A percentile compares a stretch with the other conserved stretches of the same genome.
phyloP scores from a whole-genome alignment of 1,139 yeast species.

The Kodamaea suecica region DNA sequence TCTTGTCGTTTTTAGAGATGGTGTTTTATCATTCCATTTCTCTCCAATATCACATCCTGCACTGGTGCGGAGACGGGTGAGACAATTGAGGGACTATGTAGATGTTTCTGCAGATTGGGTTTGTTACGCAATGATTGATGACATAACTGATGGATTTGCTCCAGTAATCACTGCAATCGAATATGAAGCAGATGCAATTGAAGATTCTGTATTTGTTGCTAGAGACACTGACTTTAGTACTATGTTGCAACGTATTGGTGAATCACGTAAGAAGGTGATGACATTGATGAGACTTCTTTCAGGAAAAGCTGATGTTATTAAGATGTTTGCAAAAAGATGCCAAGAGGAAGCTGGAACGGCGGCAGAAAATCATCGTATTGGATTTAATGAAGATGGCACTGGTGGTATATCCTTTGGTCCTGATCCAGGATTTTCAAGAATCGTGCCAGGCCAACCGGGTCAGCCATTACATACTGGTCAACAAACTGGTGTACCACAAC shows the following conservation, averaged over 20 bases:
- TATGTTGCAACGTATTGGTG: constrained; percentile 82
- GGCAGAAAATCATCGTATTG: constrained; percentile 9
- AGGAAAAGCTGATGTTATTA: constrained; percentile 95
- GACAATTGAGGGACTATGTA: constrained; percentile 85
- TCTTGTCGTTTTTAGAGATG: constrained; percentile 81
- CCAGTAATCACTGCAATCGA: constrained; percentile 86
- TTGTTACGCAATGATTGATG: constrained; percentile 90
- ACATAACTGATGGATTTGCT: constrained; percentile 89
- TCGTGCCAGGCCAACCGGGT: background rate
- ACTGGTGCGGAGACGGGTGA: constrained; percentile 85
- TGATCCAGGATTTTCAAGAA: constrained; percentile 17
- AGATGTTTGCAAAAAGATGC: constrained; percentile 95
- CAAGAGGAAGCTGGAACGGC: constrained; percentile 54
- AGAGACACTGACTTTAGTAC: constrained; percentile 54
- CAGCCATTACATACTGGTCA: background rate
- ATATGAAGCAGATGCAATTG: constrained; percentile 88
- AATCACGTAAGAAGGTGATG: constrained; percentile 87
- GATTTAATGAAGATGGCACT: constrained; percentile 14
- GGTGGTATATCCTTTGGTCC: constrained; percentile 24
- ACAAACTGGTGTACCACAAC: too few relatives aligned
- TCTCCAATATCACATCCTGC: constrained; percentile 80
- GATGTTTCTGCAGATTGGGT: constrained; percentile 90
- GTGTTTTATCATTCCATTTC: constrained; percentile 82
- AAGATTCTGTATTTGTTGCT: constrained; percentile 58
- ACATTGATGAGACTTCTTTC: constrained; percentile 84